Base-by-base conservation (phyloP, 345 rosid species). In the Cardamine occulta region DNA sequence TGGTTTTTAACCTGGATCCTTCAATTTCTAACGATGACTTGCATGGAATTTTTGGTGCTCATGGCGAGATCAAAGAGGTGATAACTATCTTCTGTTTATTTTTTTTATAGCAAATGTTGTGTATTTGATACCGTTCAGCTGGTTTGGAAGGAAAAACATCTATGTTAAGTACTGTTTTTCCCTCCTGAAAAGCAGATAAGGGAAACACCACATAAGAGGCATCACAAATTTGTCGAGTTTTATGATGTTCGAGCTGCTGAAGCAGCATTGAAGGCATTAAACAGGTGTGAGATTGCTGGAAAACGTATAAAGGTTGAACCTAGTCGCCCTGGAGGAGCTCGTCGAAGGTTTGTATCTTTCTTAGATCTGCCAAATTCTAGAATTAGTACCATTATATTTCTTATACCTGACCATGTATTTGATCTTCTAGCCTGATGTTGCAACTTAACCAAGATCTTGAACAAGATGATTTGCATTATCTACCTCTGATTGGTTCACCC, bases 1-100 rank as follows among this genome's bases (percentile, higher is more conserved):
- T 90, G 42, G 86, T 84, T 66, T 90, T 90, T 70, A 90, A 90
- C 82, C 82, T 90, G 83, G 96, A 90, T 82, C 85, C 96, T 39
- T 90, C 96, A 15, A 85, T 90, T 55, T 85, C 93, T 62, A 90
- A 88, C 73, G 96, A 90, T 73, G 96, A 88, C 74, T 88, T 90
- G n/a, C 88, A 81, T 64, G 84, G 81, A 74, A 87, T 90, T 56
- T 90, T 90, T 82, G 96, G 91, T 61, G 91, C 82, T 18, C 87
- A 86, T 77, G 96, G 96, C 13, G 93, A 90, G 83, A 88, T 90
- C 80, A 90, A 90, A 81, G 96, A 90, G 96, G 96, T 90, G 68
- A 82, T 47, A 24, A 4, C 58, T 59, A 47, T 68, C 39, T 53
- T 55, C 24, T 66, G 0, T 40, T n/a, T 53, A 23, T 28, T 21